These are phyloP conservation scores for Pleurotus djamor DNA, from an alignment of 768 basidiomycete genomes.

Conservation along the genomic window DNA sequence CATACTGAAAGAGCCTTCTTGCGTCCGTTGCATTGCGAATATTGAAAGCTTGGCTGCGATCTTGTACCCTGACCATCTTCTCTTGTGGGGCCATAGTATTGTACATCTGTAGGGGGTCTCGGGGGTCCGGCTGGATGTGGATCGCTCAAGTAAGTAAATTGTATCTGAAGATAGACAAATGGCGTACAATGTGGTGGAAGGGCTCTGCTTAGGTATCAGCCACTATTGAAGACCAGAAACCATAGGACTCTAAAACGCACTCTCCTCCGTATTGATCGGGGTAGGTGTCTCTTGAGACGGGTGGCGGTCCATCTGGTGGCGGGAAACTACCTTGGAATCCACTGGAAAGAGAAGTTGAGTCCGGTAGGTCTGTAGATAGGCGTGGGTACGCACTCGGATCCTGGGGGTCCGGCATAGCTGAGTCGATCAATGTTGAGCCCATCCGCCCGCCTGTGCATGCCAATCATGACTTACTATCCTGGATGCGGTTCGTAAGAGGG, in stretches of 20 bases:
- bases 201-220: too few relatives aligned
- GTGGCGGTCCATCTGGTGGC: background rate
- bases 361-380: constrained; percentile 24
- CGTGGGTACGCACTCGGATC: constrained; percentile 11
- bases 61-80: constrained; percentile 40
- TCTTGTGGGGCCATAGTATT: constrained; percentile 61
- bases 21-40: constrained; percentile 85
- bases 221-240: background rate
- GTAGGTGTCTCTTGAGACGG: constrained; percentile 13
- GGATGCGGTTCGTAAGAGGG: background rate
- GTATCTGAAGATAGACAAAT: constrained; percentile 6
- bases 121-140: constrained; percentile 37
- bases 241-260: constrained; percentile 8
- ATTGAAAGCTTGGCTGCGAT: constrained; percentile 72
- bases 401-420: constrained; percentile 10
- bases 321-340: constrained; percentile 25
- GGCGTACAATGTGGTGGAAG: too few relatives aligned
- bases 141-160: constrained; percentile 5
- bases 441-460: background rate
- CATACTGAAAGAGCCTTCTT: constrained; percentile 87
- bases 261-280: constrained; percentile 16
- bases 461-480: background rate
- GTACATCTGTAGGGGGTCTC: constrained; percentile 53
- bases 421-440: background rate
- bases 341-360: constrained; percentile 38